Evolutionary conservation across 345 rosid species (phyloP).

Genomic region (Streptanthus diversifolius): DNA sequence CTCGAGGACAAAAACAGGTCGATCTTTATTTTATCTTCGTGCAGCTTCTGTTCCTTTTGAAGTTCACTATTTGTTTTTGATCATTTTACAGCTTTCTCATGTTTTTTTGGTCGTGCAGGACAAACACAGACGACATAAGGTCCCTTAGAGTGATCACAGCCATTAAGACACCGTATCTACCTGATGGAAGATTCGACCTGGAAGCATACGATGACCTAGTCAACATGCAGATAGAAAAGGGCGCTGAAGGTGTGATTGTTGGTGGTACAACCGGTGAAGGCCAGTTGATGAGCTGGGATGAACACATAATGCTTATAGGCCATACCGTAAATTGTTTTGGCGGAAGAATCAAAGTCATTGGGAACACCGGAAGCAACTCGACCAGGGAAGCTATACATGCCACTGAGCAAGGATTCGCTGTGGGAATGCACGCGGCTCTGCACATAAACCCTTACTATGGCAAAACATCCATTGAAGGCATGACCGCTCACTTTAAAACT

Average conservation of each 20-base stretch:
- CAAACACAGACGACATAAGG: conserved; percentile 66
- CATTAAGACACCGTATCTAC: conserved; percentile 88
- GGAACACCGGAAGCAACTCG: conserved; percentile 87
- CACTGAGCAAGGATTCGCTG: conserved; percentile 85
- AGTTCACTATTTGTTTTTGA: not conserved
- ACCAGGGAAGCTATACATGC: conserved; percentile 91
- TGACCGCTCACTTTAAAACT: conserved; percentile 61
- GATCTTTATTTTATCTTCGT: not conserved
- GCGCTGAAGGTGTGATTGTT: conserved; percentile 77
- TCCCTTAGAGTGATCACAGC: conserved; percentile 75
- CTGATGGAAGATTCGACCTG: conserved; percentile 89
- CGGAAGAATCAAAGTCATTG: conserved; percentile 65
- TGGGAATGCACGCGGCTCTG: conserved; percentile 95
- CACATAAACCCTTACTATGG: conserved; percentile 94
- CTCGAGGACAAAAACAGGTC: conserved; percentile 74
- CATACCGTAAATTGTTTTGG: conserved; percentile 85
- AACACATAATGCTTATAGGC: conserved; percentile 88
- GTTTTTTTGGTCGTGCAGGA: conserved; percentile 43
- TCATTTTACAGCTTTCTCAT: not conserved
- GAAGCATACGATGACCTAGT: conserved; percentile 81
- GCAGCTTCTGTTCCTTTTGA: not conserved
- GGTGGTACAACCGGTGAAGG: conserved; percentile 98
- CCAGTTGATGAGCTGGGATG: conserved; percentile 94
- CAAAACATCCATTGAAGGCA: conserved; percentile 76
- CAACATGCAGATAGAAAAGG: conserved; percentile 59